phyloP scores from a whole-genome alignment of 345 rosid species.

The Gossypium turneri region DNA sequence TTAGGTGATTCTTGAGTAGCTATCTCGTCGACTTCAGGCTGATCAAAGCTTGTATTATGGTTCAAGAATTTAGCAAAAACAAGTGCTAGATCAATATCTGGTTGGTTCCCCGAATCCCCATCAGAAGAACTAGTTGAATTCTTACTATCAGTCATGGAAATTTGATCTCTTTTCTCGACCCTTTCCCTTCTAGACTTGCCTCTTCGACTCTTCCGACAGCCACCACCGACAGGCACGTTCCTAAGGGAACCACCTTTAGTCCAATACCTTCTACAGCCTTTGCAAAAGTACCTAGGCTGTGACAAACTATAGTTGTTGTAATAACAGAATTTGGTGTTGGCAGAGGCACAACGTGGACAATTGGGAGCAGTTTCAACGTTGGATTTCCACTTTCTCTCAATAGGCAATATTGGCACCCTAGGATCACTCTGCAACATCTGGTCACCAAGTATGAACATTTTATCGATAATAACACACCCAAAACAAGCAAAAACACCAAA shows the following conservation, averaged over 20 bases:
- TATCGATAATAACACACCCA: neutral
- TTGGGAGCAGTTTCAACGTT: conserved; percentile 49
- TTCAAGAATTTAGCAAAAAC: conserved; percentile 72
- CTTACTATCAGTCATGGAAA: conserved; percentile 20
- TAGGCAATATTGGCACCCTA: conserved; percentile 7
- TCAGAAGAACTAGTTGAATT: conserved; percentile 12
- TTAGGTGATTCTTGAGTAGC: too few species aligned
- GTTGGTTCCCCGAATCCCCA: conserved; percentile 1
- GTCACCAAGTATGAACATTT: conserved; percentile 22
- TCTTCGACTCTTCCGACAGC: conserved; percentile 71
- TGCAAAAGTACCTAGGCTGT: conserved; percentile 85
- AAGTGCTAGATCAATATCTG: conserved; percentile 62
- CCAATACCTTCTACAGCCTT: conserved; percentile 81
- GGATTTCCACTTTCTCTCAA: conserved; percentile 32
- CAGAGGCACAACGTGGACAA: conserved; percentile 88
- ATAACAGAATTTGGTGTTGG: conserved; percentile 87
- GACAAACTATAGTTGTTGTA: conserved; percentile 89
- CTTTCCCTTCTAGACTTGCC: conserved; percentile 29
- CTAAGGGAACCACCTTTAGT: conserved; percentile 86
- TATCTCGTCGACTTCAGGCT: neutral
- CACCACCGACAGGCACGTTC: conserved; percentile 82
- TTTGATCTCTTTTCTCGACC: conserved; percentile 22
- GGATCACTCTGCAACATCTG: conserved; percentile 21
- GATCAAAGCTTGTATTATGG: conserved; percentile 16
- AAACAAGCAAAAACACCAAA: neutral